These are phyloP conservation scores for Choanephora cucurbitarum DNA, from an alignment of 371 early-diverging fungal species.

Conservation along the genomic window DNA sequence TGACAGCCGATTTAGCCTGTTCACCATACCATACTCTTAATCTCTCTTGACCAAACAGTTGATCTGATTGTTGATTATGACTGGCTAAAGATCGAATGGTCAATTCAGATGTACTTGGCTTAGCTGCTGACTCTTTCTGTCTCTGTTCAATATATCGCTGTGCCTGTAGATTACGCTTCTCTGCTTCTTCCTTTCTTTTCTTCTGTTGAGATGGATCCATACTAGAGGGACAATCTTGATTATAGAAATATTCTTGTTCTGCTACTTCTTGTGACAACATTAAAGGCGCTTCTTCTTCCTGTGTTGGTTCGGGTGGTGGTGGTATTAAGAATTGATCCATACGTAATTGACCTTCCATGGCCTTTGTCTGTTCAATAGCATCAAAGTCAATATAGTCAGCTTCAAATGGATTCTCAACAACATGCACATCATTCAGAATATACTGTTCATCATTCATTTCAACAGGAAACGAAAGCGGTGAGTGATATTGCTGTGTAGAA, in stretches of 20 bases:
- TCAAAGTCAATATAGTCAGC: background rate
- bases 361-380: background rate
- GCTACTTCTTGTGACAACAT: background rate
- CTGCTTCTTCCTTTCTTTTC: background rate
- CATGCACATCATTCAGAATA: background rate
- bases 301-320: background rate
- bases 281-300: background rate
- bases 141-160: conserved; percentile 3
- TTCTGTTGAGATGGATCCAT: background rate
- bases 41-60: background rate
- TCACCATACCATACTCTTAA: conserved; percentile 15
- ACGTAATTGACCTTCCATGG: background rate
- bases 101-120: background rate
- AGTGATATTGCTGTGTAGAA: background rate
- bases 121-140: background rate
- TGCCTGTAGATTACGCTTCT: background rate
- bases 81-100: background rate
- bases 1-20: too few species aligned
- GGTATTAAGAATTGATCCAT: background rate
- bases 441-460: background rate
- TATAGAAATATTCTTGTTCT: background rate
- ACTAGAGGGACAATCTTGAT: background rate
- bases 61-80: background rate
- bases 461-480: background rate
- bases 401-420: background rate